These are phyloP conservation scores for Sphaceloma murrayae DNA, from an alignment of 2,329 filamentous ascomycete genomes.

Conservation along the genomic window DNA sequence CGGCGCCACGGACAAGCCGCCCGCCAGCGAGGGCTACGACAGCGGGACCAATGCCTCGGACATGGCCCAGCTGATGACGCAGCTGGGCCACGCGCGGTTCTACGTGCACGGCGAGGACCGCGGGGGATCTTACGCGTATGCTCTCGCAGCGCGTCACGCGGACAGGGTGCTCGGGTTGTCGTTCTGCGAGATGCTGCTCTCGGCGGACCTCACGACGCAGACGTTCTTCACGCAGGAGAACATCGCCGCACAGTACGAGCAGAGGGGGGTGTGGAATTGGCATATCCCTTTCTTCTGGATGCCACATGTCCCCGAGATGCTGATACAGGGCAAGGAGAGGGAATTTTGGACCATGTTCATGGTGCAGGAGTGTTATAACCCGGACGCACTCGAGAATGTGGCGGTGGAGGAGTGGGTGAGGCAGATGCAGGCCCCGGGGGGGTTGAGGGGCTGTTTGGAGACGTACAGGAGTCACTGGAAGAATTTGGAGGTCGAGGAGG, in stretches of 20 bases:
- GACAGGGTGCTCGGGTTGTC: conserved; percentile 27
- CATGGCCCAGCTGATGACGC: conserved; percentile 29
- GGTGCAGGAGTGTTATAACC: conserved; percentile 34
- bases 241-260: conserved; percentile 26
- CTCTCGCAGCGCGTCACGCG: conserved; percentile 26
- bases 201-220: conserved; percentile 27
- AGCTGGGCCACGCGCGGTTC: conserved; percentile 28
- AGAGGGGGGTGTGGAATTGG: conserved; percentile 31
- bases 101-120: conserved; percentile 30
- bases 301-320: conserved; percentile 33
- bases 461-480: conserved; percentile 29
- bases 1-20: conserved; percentile 34
- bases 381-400: conserved; percentile 28
- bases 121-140: conserved; percentile 31
- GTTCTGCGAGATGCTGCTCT: conserved; percentile 30
- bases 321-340: conserved; percentile 31
- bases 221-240: conserved; percentile 28
- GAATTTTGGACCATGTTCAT: conserved; percentile 36
- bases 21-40: conserved; percentile 32
- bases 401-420: conserved; percentile 29
- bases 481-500: conserved; percentile 27
- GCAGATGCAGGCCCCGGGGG: conserved; percentile 27
- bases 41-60: conserved; percentile 30
- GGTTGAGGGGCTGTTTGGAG: conserved; percentile 29
- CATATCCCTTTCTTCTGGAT: conserved; percentile 30